Evolutionary conservation across 2,329 filamentous ascomycete species (phyloP), one percentile per base, ranked within the genome.

Genomic region (Gnomoniopsis sp.): DNA sequence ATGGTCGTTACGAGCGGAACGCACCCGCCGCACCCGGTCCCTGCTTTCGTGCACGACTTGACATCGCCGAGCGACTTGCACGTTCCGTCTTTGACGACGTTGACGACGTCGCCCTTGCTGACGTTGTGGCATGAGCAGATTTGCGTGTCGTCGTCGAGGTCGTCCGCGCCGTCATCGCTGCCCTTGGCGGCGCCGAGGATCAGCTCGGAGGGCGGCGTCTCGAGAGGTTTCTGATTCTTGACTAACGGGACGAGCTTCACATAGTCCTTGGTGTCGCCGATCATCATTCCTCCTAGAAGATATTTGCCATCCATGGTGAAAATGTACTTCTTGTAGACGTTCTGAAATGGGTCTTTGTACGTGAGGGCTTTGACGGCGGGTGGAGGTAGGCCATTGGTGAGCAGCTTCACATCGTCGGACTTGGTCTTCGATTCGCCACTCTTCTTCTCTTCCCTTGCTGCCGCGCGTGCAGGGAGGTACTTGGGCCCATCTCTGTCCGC

Each of bases 61-160:
- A 96, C 81, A 56, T 93, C 88, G 54, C 86, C 88, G 48, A 96
- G 83, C 26, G 88, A 88, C 69, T 89, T 95, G 79, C 91, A 96
- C 2, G 82, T 86, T 43, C 90, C 91, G 55, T 88, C 85, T 66
- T 93, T 93, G 70, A 93, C 84, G 2, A 78, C 78, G 4, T 82
- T 82, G 48, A 88, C 85, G 0, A 96, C 79, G 65, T 93, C 90
- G 17, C 89, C 89, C 71, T 96, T 96, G 23, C 86, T 88, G 46
- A 96, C 92, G 70, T 96, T 96, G 77, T 96, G 92, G 66, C 92
- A 96, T 1, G 91, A 95, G 73, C 92, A 96, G 62, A 96, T 88
- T 70, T 96, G 93, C 0, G 90, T 90, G 68, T 95, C 90, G 66
- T 95, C 90, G 53, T 88, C 83, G 64, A 96, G 80, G 67, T 96